These are phyloP conservation scores for Sclerotinia subarctica DNA, from an alignment of 2,329 filamentous ascomycete species.

Conservation along the genomic window DNA sequence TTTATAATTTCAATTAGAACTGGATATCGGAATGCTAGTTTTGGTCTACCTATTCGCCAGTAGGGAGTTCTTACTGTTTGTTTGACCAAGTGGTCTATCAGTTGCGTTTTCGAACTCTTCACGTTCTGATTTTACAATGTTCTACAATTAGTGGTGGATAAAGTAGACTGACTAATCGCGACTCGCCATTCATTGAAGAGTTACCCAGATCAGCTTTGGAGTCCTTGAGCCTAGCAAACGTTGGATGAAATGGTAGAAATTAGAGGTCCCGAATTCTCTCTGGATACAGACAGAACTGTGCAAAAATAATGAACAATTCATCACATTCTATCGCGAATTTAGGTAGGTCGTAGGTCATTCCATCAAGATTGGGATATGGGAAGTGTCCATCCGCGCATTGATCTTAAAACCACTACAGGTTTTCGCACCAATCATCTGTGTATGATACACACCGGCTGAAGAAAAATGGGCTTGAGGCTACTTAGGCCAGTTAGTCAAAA, in stretches of 20 bases:
- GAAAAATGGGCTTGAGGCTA: not conserved
- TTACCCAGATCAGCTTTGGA: too few species aligned
- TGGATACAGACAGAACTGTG: not conserved
- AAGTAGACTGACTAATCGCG: too few species aligned
- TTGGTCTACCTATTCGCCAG: not conserved
- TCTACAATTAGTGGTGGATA: too few species aligned
- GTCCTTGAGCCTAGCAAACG: too few species aligned
- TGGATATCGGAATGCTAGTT: not conserved
- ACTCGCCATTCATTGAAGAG: too few species aligned
- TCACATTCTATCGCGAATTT: not conserved
- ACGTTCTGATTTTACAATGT: too few species aligned
- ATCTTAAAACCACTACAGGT: not conserved
- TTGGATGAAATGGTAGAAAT: too few species aligned
- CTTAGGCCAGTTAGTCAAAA: not conserved
- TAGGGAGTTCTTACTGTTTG: not conserved
- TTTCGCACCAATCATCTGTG: not conserved
- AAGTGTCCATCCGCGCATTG: not conserved
- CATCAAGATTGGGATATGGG: not conserved
- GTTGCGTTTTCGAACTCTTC: too few species aligned
- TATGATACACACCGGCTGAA: not conserved
- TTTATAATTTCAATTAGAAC: not conserved
- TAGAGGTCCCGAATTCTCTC: too few species aligned
- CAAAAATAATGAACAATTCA: not conserved
- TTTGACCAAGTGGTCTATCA: too few species aligned
- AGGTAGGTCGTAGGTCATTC: not conserved